These are phyloP conservation scores for Cercophora newfieldiana DNA, from an alignment of 495 filamentous ascomycete genomes.

Conservation along the genomic window DNA sequence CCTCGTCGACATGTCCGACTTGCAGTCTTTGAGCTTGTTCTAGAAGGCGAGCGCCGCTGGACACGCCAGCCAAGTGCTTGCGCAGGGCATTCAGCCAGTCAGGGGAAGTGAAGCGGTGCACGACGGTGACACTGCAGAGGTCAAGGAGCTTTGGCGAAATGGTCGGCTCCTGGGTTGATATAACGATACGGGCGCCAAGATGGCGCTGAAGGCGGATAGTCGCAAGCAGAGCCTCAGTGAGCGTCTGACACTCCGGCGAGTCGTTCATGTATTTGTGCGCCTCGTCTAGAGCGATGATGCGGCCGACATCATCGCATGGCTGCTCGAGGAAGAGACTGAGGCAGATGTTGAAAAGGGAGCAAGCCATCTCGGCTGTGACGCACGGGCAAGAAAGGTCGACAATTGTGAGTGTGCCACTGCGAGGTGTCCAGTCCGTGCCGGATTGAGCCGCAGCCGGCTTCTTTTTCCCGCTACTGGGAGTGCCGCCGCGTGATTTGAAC, in stretches of 20 bases:
- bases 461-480: not conserved
- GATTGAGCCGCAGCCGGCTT: not conserved
- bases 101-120: conserved; percentile 73
- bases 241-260: conserved; percentile 44
- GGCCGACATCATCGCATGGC: conserved; percentile 37
- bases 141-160: conserved; percentile 67
- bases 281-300: conserved; percentile 42
- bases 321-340: conserved; percentile 61
- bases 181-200: conserved; percentile 62
- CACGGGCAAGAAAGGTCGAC: conserved; percentile 75
- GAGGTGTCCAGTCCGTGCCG: conserved; percentile 37
- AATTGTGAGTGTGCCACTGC: conserved; percentile 63
- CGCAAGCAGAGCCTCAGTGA: conserved; percentile 65
- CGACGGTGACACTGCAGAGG: conserved; percentile 69
- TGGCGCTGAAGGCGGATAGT: conserved; percentile 73
- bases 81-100: conserved; percentile 64
- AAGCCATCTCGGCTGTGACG: conserved; percentile 64
- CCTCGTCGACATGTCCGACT: conserved; percentile 2
- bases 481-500: not conserved
- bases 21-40: conserved; percentile 21
- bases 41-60: conserved; percentile 24
- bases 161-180: conserved; percentile 80
- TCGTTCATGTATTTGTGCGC: conserved; percentile 47
- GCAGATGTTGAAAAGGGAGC: conserved; percentile 68
- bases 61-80: conserved; percentile 61